Evolutionary conservation across 2,329 filamentous ascomycete genomes (phyloP).

Genomic region (Talaromyces sp.): DNA sequence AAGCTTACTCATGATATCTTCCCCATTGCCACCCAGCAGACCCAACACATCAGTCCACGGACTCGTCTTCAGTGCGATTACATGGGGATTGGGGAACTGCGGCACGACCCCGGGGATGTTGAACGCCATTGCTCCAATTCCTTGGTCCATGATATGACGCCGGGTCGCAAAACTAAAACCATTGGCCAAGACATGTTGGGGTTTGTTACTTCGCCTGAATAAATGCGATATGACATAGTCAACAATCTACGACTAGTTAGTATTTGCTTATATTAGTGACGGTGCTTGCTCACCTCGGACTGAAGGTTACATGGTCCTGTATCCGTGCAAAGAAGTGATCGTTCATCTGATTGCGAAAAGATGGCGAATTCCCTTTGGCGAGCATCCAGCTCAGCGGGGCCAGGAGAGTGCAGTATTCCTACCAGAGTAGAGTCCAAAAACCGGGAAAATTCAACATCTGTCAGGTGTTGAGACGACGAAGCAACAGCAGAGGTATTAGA

Average conservation of each 20-base stretch:
- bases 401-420: conserved; percentile 44
- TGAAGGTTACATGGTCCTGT: conserved; percentile 51
- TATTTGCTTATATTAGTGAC: neutral
- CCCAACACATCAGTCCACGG: conserved; percentile 73
- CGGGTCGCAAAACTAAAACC: conserved; percentile 60
- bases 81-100: conserved; percentile 64
- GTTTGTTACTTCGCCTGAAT: conserved; percentile 55
- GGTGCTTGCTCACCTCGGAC: conserved; percentile 48
- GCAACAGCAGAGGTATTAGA: neutral
- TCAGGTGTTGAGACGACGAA: neutral
- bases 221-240: conserved; percentile 73
- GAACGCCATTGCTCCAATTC: conserved; percentile 35
- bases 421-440: conserved; percentile 68
- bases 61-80: conserved; percentile 59
- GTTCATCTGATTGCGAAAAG: conserved; percentile 58
- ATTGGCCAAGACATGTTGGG: conserved; percentile 75
- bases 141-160: conserved; percentile 22
- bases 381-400: conserved; percentile 25
- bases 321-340: conserved; percentile 32
- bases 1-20: conserved; percentile 70
- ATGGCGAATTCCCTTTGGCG: conserved; percentile 54
- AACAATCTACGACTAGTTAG: conserved; percentile 49
- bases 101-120: conserved; percentile 62
- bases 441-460: conserved; percentile 37
- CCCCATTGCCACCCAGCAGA: conserved; percentile 68